Base-by-base conservation (phyloP, 2,329 filamentous ascomycete genomes). In the Berkeleyomyces rouxiae region DNA sequence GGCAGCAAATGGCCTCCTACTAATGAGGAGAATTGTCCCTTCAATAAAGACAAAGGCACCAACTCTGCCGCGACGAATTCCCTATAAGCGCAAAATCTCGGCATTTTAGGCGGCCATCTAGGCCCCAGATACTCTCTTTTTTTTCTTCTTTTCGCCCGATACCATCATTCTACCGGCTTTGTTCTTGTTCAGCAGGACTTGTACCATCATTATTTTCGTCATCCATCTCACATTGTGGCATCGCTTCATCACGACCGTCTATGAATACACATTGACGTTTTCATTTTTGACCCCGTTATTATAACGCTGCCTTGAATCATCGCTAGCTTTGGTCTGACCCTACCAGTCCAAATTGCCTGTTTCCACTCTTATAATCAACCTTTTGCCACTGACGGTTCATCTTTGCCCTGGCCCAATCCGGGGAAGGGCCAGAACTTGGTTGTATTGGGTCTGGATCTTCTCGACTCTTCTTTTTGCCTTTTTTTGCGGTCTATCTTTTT, bases 1-100 rank as follows among this genome's bases (percentile, higher is more conserved):
- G 77, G 79, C 69, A 73, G 74, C 65, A 72, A 75, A 31, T 66
- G 62, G 51, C 51, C 51, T 36, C 51, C 51, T 11, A 23, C 23
- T 23, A 2, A 23, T 23, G 23, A 23, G 1, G 23, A 1, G 1
- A 23, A 23, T 23, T 23, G 23, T 2, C 23, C 23, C 23, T 23
- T 23, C 23, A 23, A 23, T 23, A 55, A 55, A 36, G 33, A 4
- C 10, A 2, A 37, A 31, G 51, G 37, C 33, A 55, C 51, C 2
- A 39, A 11, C 3, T 7, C 5, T 36, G 16, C 53, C 53, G 42
- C 43, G n/a, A n/a, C 58, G 9, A 7, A 23, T 13, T 2, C 23
- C 6, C 36, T 16, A 31, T 55, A 13, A 55, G 4, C 33, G 3
- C 2, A 4, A 53, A 10, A 13, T 13, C n/a, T 10, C 51, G 16